Evolutionary conservation across 257 asterid genomes (phyloP), one percentile per base, ranked within the genome.

Genomic region (Nicotiana attenuata): DNA sequence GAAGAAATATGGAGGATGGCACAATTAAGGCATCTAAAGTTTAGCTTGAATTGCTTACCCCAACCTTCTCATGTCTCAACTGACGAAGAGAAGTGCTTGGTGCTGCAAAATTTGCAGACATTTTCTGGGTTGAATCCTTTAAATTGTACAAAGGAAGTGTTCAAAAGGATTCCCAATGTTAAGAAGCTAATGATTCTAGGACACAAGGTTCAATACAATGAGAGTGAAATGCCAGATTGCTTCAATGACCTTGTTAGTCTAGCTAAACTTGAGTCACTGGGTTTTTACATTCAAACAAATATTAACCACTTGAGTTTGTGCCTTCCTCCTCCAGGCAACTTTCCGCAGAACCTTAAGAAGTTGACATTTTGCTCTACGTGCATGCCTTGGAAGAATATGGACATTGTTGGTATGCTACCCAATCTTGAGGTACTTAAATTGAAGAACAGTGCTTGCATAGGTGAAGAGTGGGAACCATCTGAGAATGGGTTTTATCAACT

Each of bases 301-400:
- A 50, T 50, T 50, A 10, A 10, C 55, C 16, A 50, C 55, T 50
- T 50, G 55, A 50, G 10, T 68, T 56, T 50, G 38, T 76, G 1
- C n/a, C 71, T 64, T 76, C 76, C 47, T 28, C 17, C 31, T 80
- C 26, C 75, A 83, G 35, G 57, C 3, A 60, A 80, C 13, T 84
- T 87, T 28, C 87, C 87, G 16, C 76, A 61, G 4, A 80, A 53
- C 45, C 85, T 86, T 10, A 63, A 73, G 67, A 61, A 61, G 67
- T 20, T 61, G 26, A 61, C 67, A 61, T 61, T 61, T 61, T 6
- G 2, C 29, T 19, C 2, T 9, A 61, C 67, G 3, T 61, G 2
- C 29, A 19, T 61, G 31, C 29, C 67, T 13, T 61, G 67, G 67
- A 61, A 20, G 67, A 13, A 61, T 61, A 61, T 61, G 31, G 67